Evolutionary conservation across 257 asterid species (phyloP).

Genomic region (Solanum clarkiae): DNA sequence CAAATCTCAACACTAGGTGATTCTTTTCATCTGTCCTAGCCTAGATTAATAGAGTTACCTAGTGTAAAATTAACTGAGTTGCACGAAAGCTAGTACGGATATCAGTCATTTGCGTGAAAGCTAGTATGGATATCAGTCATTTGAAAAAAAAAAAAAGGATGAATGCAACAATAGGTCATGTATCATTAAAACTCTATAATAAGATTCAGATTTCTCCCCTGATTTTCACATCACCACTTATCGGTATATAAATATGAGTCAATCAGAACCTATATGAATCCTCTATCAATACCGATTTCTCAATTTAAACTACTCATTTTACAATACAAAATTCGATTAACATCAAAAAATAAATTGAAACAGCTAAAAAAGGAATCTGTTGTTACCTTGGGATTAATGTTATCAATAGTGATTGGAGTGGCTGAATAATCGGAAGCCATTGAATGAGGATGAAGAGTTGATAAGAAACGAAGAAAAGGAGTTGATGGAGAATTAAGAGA

Average conservation of each 20-base stretch:
- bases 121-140: too few species aligned
- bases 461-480: neutral
- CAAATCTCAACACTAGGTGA: too few species aligned
- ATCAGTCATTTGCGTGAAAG: too few species aligned
- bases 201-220: neutral
- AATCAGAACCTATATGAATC: neutral
- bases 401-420: slow-evolving; percentile 22
- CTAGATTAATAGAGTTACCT: too few species aligned
- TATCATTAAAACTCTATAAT: neutral
- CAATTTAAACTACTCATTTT: neutral
- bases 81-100: too few species aligned
- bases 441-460: slow-evolving; percentile 7
- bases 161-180: neutral
- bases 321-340: neutral
- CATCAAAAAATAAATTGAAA: neutral
- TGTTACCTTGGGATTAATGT: slow-evolving; percentile 31
- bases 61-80: too few species aligned
- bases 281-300: neutral
- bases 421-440: slow-evolving; percentile 38
- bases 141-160: neutral
- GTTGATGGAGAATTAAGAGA: neutral
- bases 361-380: neutral
- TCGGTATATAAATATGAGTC: neutral
- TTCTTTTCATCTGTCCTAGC: too few species aligned
- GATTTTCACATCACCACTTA: neutral